Evolutionary conservation across 768 basidiomycete species (phyloP).

Genomic region (Sistotremastrum suecicum): DNA sequence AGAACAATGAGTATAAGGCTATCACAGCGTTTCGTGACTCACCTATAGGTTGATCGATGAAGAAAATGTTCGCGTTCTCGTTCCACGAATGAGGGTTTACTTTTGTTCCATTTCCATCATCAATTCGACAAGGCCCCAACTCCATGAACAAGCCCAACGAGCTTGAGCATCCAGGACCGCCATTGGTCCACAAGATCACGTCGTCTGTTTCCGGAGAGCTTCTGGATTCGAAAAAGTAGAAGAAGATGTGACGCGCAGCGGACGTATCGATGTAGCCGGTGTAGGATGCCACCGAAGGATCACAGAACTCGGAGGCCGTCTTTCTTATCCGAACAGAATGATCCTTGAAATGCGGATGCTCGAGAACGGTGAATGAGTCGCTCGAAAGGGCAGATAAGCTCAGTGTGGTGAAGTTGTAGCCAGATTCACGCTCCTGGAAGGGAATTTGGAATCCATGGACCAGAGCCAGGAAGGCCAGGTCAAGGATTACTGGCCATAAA

Average conservation of each 20-base stretch:
- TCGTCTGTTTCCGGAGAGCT: conserved; percentile 9
- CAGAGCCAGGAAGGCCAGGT: no score
- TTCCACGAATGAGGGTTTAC: conserved; percentile 8
- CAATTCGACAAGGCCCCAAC: conserved; percentile 19
- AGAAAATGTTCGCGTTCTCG: conserved; percentile 10
- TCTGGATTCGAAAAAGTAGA: conserved; percentile 28
- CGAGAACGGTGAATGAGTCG: conserved; percentile 7
- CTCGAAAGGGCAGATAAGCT: conserved; percentile 2
- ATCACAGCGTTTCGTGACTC: conserved; percentile 4
- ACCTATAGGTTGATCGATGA: conserved; percentile 19
- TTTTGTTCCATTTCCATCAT: conserved; percentile 5
- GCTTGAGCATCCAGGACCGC: conserved; percentile 32
- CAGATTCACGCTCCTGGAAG: no score
- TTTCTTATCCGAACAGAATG: conserved; percentile 21
- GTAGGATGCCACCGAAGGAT: conserved; percentile 15
- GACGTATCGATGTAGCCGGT: conserved; percentile 9
- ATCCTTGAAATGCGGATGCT: conserved; percentile 9
- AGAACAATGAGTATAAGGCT: conserved; percentile 3
- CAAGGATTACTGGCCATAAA: no score
- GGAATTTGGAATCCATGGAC: no score
- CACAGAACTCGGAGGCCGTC: conserved; percentile 17
- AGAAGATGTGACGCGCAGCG: conserved; percentile 12
- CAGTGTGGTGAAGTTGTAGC: neutral
- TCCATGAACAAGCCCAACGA: conserved; percentile 33
- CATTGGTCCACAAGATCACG: conserved; percentile 10